A percentile compares a stretch with the other conserved stretches of the same genome.
Evolutionary conservation across 2,329 filamentous ascomycete genomes (phyloP).

Genomic region (Lizonia empirigonia): DNA sequence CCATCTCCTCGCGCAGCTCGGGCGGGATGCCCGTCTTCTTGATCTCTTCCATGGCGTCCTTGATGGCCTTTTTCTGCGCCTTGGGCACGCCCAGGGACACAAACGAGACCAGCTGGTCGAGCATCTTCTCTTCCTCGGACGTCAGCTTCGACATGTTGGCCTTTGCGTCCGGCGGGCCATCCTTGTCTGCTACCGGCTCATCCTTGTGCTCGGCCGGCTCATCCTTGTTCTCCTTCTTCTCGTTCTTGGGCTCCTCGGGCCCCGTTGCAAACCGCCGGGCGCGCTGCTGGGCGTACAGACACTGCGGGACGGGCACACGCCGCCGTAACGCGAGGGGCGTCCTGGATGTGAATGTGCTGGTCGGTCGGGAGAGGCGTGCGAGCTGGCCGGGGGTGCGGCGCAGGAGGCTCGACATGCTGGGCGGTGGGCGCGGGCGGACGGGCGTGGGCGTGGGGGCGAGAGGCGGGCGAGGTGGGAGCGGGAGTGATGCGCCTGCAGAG

Average conservation of each 20-base stretch:
- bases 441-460: constrained; percentile 15
- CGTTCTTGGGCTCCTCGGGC: constrained; percentile 41
- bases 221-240: constrained; percentile 40
- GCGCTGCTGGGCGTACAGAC: constrained; percentile 52
- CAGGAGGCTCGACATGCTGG: constrained; percentile 67
- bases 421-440: constrained; percentile 38
- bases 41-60: constrained; percentile 66
- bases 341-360: constrained; percentile 59
- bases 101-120: constrained; percentile 63
- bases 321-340: constrained; percentile 47
- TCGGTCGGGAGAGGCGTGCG: constrained; percentile 65
- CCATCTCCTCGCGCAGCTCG: constrained; percentile 69
- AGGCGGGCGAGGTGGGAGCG: not conserved
- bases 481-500: not conserved
- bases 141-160: constrained; percentile 56
- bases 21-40: constrained; percentile 71
- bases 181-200: constrained; percentile 43
- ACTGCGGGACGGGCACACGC: constrained; percentile 50
- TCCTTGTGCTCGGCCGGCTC: constrained; percentile 35
- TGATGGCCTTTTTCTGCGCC: constrained; percentile 64
- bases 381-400: constrained; percentile 67
- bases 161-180: constrained; percentile 47
- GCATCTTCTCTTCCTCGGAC: constrained; percentile 60
- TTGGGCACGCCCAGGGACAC: constrained; percentile 66
- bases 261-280: constrained; percentile 51